Evolutionary conservation across 1,284 basidiomycete genomes (phyloP).

Genomic region (Mycosarcoma maydis): DNA sequence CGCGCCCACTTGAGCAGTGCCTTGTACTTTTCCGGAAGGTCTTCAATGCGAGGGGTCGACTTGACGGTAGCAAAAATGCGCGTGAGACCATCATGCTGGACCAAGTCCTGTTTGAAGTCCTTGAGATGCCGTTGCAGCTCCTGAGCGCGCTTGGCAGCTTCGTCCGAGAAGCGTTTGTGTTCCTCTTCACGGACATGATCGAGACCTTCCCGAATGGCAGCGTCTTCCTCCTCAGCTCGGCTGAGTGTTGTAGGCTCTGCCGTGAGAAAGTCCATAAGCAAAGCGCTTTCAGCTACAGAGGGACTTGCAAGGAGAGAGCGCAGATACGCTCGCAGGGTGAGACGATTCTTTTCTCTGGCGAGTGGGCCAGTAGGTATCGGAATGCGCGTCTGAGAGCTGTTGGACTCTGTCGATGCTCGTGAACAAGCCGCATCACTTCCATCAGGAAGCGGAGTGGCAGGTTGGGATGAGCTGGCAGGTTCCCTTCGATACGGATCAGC

Average conservation of each 20-base stretch:
- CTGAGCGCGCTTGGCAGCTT: constrained; percentile 86
- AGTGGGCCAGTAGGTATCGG: constrained; percentile 61
- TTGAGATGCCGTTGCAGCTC: constrained; percentile 84
- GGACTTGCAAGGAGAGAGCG: constrained; percentile 78
- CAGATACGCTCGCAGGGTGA: constrained; percentile 92
- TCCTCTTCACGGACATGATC: constrained; percentile 91
- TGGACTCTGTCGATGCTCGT: constrained; percentile 23
- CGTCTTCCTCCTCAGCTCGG: constrained; percentile 81
- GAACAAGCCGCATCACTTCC: constrained; percentile 15
- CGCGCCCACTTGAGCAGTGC: constrained; percentile 95
- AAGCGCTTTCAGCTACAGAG: constrained; percentile 81
- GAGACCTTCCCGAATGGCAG: constrained; percentile 81
- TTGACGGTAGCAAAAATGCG: constrained; percentile 88
- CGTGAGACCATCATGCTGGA: constrained; percentile 79
- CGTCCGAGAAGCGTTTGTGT: constrained; percentile 81
- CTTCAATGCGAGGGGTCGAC: constrained; percentile 78
- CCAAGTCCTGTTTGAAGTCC: constrained; percentile 87
- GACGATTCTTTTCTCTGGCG: constrained; percentile 83
- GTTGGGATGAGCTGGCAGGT: constrained; percentile 3
- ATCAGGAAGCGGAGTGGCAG: not conserved
- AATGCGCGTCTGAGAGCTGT: constrained; percentile 18
- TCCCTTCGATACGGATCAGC: constrained; percentile 32
- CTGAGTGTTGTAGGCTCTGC: constrained; percentile 79
- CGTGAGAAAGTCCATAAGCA: constrained; percentile 85
- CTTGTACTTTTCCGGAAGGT: constrained; percentile 84